These are phyloP conservation scores for Lentinus brumalis DNA, from an alignment of 768 basidiomycete genomes.

Conservation along the genomic window DNA sequence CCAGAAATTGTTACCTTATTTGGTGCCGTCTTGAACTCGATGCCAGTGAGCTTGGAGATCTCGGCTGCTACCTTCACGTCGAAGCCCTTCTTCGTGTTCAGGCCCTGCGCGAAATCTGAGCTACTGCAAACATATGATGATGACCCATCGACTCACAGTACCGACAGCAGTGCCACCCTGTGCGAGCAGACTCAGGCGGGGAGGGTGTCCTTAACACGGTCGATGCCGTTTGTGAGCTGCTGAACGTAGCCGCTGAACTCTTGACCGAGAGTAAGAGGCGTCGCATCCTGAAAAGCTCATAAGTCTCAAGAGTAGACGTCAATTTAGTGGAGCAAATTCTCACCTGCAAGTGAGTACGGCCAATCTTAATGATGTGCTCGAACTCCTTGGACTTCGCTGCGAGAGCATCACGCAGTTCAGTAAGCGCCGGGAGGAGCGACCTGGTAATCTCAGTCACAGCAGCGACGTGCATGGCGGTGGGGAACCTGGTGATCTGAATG, in stretches of 20 bases:
- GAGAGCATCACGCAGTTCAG: conserved; percentile 81
- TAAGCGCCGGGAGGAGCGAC: conserved; percentile 82
- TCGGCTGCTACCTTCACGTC: conserved; percentile 93
- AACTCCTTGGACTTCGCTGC: conserved; percentile 82
- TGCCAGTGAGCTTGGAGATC: conserved; percentile 87
- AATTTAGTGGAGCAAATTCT: background rate
- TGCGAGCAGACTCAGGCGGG: conserved; percentile 85
- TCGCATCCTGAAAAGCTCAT: conserved; percentile 72
- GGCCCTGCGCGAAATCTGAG: conserved; percentile 55
- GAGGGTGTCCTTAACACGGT: conserved; percentile 75
- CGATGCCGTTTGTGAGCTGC: conserved; percentile 89
- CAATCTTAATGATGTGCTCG: conserved; percentile 95
- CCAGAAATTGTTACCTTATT: conserved; percentile 73
- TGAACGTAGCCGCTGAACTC: conserved; percentile 99
- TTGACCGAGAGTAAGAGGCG: conserved; percentile 95
- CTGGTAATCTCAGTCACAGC: conserved; percentile 86
- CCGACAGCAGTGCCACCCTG: conserved; percentile 99
- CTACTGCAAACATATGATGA: background rate
- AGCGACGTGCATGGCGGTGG: conserved; percentile 98
- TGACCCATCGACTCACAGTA: conserved; percentile 59
- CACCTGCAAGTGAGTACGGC: conserved; percentile 92
- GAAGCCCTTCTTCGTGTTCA: conserved; percentile 97
- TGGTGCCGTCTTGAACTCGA: conserved; percentile 93
- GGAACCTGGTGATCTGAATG: conserved; percentile 65
- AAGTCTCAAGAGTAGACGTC: background rate